Evolutionary conservation across 345 rosid genomes (phyloP), one percentile per base, ranked within the genome.

Genomic region (Populus tremula): DNA sequence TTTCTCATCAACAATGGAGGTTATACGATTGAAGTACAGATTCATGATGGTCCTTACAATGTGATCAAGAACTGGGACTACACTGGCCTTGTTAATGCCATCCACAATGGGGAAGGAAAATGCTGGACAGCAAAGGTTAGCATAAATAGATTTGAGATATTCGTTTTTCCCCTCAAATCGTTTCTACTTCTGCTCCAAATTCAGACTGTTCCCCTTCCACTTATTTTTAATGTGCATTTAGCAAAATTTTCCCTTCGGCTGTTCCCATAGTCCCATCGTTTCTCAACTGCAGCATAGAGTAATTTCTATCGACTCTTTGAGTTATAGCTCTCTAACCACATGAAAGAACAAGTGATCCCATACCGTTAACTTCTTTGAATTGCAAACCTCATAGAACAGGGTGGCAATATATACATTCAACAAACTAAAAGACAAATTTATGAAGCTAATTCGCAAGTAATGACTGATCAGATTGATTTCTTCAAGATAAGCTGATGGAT

Each of bases 31-130:
- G 94, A 91, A 84, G 94, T 91, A 13, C 91, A 91, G 85, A 91
- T 91, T 75, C 94, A 91, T 29, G 94, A 91, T 14, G 94, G 94
- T 3, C 94, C 92, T 8, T 91, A 91, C 86, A 91, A 91, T 76
- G 92, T 91, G 79, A 91, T 91, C 56, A 91, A 91, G 82, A 91
- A 91, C 86, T 91, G 94, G 94, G 78, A 91, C 75, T 91, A 91
- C 82, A 83, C 84, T 29, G 92, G 85, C 56, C 83, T 91, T 9
- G 89, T 91, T 63, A 76, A 89, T 74, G 91, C 94, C 78, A 91
- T 91, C 79, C 91, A 91, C 82, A 91, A 91, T 50, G 91, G 89
- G 13, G 90, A 89, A 85, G 94, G 94, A 84, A 88, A 88, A 85
- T 88, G 94, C 86, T 91, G 94, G 94, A 91, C 92, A 0, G 64